Base-by-base conservation (phyloP, 768 basidiomycete species). In the Gymnopilus junonius region DNA sequence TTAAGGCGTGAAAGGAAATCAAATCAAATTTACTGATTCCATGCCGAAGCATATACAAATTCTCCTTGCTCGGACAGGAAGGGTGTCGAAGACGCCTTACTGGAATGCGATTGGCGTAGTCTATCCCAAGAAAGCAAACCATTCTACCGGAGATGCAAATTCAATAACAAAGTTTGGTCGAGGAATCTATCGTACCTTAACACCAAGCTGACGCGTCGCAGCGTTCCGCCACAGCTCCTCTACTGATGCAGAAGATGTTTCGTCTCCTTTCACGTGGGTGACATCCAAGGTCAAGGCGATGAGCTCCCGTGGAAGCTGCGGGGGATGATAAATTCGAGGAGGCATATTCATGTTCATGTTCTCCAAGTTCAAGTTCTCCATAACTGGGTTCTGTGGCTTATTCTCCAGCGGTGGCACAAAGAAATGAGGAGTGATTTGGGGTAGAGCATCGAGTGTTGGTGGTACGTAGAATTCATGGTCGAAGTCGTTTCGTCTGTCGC, bases 301-400 rank as follows among this genome's bases (percentile, higher is more conserved):
- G 15, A 79, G 70, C 59, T 82, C 77, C 31, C 66, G 54, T 7
- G 78, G 76, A 25, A 77, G 61, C 23, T 27, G 40, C 6, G 21
- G 37, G n/a, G 45, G 54, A 20, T 35, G 37, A 27, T 55, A 61
- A 29, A 37, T 59, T 34, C 67, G 64, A 51, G 62, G 57, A 43
- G 65, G 63, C 21, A 70, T 42, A 23, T 63, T 63, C 14, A 40
- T 62, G 43, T 70, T 74, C 34, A 58, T 43, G 14, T 65, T 58
- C 54, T 75, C 69, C 17, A 75, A 65, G 32, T 79, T 80, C 23
- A 91, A 64, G 17, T 80, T 75, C 43, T 90, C 87, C 73, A 93
- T 77, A 65, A 93, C 91, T 2, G 91, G 92, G 71, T 94, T 88
- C 70, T 93, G 92, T 2, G 92, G 91, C 65, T 83, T 86, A 62